A percentile compares a stretch with the other conserved stretches of the same genome.
These are phyloP conservation scores for Micractinium sp. DNA, from an alignment of 139 green algal species.

Conservation along the genomic window DNA sequence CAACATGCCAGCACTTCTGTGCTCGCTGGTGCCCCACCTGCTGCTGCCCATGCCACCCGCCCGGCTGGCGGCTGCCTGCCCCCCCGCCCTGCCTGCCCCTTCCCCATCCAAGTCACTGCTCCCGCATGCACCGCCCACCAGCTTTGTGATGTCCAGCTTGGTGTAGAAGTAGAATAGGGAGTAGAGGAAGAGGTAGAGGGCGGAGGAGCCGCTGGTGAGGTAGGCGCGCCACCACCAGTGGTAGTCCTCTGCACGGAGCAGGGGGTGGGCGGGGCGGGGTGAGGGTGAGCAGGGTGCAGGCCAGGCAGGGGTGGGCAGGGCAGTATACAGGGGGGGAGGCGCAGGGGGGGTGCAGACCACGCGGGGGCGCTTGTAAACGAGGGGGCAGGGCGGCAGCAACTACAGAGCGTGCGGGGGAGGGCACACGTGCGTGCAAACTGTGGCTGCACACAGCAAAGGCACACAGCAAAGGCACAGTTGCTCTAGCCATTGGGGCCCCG, in stretches of 20 bases:
- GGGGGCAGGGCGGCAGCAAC: background rate
- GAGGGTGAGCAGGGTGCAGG: background rate
- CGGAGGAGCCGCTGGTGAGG: slow-evolving; percentile 90
- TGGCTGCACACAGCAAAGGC: background rate
- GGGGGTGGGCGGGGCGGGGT: background rate
- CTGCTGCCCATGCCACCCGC: background rate
- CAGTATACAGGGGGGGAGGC: background rate
- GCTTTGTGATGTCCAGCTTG: slow-evolving; percentile 96
- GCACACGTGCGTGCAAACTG: background rate
- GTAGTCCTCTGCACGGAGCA: slow-evolving; percentile 55
- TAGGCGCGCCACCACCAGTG: slow-evolving; percentile 82
- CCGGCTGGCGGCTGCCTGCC: too few relatives aligned
- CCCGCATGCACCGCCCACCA: slow-evolving; percentile 16
- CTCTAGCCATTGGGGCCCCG: background rate
- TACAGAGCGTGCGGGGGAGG: background rate
- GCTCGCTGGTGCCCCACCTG: too few relatives aligned
- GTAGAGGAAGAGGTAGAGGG: slow-evolving; percentile 98
- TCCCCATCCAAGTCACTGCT: slow-evolving; percentile 34
- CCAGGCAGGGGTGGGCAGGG: too few relatives aligned
- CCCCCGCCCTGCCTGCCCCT: too few relatives aligned
- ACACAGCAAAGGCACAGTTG: background rate
- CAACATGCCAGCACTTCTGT: slow-evolving; percentile 42
- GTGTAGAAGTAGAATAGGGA: slow-evolving; percentile 97
- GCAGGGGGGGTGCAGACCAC: background rate
- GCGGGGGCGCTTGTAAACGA: background rate